These are phyloP conservation scores for Cyphellophora attinorum DNA, from an alignment of 2,329 filamentous ascomycete species.

Conservation along the genomic window DNA sequence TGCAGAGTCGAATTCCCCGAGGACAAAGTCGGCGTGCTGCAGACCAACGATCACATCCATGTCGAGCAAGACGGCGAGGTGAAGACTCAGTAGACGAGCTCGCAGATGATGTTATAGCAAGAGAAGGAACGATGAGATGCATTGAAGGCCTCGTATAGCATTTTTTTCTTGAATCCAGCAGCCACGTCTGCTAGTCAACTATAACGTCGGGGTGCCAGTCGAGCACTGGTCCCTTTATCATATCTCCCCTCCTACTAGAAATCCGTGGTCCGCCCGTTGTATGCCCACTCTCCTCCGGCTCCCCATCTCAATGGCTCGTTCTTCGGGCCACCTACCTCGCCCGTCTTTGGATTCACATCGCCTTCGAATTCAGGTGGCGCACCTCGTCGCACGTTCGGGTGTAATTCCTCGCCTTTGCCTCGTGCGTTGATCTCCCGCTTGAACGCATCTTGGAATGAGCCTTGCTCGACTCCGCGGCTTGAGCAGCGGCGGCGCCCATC, in stretches of 20 bases:
- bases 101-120: no score
- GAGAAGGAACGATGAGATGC: no score
- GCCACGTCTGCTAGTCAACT: no score
- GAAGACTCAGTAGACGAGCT: conserved; percentile 67
- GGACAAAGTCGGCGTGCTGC: conserved; percentile 56
- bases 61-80: conserved; percentile 69
- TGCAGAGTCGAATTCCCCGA: conserved; percentile 62
- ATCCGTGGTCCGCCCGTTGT: conserved; percentile 89
- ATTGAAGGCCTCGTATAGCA: no score
- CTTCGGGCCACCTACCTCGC: conserved; percentile 93
- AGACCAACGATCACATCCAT: conserved; percentile 61
- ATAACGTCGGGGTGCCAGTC: no score
- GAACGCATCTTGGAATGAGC: conserved; percentile 12
- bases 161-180: not conserved
- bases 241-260: conserved; percentile 56
- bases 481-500: not conserved
- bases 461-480: conserved; percentile 1
- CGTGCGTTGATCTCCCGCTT: conserved; percentile 40
- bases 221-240: no score
- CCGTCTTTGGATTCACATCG: conserved; percentile 83
- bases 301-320: conserved; percentile 93
- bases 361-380: conserved; percentile 87
- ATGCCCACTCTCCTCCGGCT: conserved; percentile 70
- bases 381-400: conserved; percentile 64
- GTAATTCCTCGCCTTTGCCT: conserved; percentile 55